phyloP scores from a whole-genome alignment of 352 stramenopile genomes.

The Globisporangium spinosum region DNA sequence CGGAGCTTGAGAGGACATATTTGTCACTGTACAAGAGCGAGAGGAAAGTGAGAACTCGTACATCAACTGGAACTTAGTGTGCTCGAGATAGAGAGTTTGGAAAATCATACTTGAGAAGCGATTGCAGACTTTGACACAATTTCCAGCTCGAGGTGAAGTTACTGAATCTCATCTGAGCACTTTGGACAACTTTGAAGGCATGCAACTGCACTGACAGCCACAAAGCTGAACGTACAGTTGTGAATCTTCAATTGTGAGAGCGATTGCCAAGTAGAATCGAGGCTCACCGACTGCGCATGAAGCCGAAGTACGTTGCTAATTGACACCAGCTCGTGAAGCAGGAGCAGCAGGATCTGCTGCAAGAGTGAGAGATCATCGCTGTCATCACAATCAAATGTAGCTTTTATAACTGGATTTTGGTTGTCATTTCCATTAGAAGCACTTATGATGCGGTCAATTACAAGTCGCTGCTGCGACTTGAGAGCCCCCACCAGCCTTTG shows the following conservation, averaged over 20 bases:
- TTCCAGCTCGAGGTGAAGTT: constrained; percentile 50
- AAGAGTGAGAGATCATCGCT: not conserved
- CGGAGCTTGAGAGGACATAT: constrained; percentile 8
- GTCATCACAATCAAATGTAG: not conserved
- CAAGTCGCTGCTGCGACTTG: not conserved
- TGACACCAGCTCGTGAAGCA: constrained; percentile 27
- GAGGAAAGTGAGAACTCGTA: not conserved
- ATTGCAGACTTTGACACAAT: constrained; percentile 28
- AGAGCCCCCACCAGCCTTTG: not conserved
- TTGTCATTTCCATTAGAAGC: not conserved
- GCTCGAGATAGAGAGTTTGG: not conserved
- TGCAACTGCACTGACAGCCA: constrained; percentile 8
- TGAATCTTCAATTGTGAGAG: not conserved
- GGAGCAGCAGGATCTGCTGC: constrained; percentile 10
- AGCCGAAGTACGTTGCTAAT: constrained; percentile 24
- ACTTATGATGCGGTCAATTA: constrained; percentile 8
- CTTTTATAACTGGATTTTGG: too few relatives aligned
- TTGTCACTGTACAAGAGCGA: not conserved
- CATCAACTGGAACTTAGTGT: not conserved
- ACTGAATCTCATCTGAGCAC: constrained; percentile 32
- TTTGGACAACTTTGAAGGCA: constrained; percentile 13
- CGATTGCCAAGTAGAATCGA: too few relatives aligned
- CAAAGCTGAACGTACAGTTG: not conserved
- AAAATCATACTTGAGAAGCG: constrained; percentile 18
- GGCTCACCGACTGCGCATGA: constrained; percentile 21